Percentiles rank a stretch among this genome's conserved stretches.
phyloP scores from a whole-genome alignment of 805 yeast species.

The Komagataella pseudopastoris region DNA sequence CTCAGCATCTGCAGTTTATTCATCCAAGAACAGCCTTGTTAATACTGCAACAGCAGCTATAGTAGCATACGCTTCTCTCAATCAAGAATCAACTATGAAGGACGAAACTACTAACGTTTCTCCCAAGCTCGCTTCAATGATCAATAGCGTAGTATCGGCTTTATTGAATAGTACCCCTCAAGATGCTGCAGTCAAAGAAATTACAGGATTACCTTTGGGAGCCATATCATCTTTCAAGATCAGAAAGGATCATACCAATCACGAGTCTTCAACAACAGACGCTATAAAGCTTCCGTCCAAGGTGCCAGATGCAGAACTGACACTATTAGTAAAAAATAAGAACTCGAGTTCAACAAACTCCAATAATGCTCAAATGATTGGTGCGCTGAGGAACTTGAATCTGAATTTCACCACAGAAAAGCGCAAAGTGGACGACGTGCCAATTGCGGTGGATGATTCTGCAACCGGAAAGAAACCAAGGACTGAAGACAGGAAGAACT shows the following conservation, averaged over 20 bases:
- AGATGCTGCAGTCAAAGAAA: slow-evolving; percentile 7
- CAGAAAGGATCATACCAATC: slow-evolving; percentile 6
- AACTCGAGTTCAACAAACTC: neutral
- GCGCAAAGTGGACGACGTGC: neutral
- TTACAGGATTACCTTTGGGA: slow-evolving; percentile 15
- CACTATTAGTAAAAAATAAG: slow-evolving; percentile 4
- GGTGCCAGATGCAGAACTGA: slow-evolving; percentile 10
- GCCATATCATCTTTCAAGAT: slow-evolving; percentile 17
- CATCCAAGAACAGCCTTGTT: slow-evolving; percentile 8
- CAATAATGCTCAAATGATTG: slow-evolving; percentile 3
- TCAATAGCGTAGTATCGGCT: slow-evolving; percentile 8
- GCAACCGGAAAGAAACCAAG: neutral
- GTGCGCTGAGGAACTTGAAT: neutral
- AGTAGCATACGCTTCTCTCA: slow-evolving; percentile 19
- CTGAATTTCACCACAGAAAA: neutral
- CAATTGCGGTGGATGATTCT: slow-evolving; percentile 1
- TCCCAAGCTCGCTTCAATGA: slow-evolving; percentile 8
- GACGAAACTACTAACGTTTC: slow-evolving; percentile 8
- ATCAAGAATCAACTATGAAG: slow-evolving; percentile 4
- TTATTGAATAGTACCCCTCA: slow-evolving; percentile 7
- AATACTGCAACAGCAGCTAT: slow-evolving; percentile 27
- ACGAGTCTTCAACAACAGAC: slow-evolving; percentile 3
- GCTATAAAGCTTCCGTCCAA: slow-evolving; percentile 8
- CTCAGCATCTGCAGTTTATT: neutral
- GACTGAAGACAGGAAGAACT: slow-evolving; percentile 2